Percentiles rank a stretch among this genome's conserved stretches.
Conservation (phyloP, 495 filamentous ascomycete species). For the Parathielavia hyrcaniae region DNA sequence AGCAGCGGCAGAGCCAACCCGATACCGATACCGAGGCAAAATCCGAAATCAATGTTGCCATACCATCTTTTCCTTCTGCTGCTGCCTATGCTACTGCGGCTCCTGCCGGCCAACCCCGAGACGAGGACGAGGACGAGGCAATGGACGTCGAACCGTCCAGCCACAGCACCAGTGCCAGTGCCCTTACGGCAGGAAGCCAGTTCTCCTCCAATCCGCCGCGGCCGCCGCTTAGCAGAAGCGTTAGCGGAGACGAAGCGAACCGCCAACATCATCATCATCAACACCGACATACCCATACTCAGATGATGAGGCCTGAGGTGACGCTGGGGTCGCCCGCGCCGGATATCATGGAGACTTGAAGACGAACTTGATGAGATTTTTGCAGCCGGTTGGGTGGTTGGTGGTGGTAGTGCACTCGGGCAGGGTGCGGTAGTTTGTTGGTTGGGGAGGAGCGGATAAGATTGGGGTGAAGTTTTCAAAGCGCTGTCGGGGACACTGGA, state of each 20-base stretch:
- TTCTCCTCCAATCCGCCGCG: not conserved
- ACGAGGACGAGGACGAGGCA: constrained; percentile 1
- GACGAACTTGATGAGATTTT: not conserved
- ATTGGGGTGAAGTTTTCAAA: too few species aligned
- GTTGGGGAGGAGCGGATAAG: too few species aligned
- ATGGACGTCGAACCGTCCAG: constrained; percentile 21
- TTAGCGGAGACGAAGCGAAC: not conserved
- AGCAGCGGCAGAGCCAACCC: not conserved
- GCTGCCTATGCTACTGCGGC: not conserved
- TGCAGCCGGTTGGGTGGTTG: not conserved
- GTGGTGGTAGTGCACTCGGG: too few species aligned
- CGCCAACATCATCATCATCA: not conserved
- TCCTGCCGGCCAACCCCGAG: not conserved
- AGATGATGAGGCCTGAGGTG: constrained; percentile 22
- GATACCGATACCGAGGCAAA: constrained; percentile 8
- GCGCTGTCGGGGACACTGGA: not conserved
- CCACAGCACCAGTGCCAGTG: constrained; percentile 6
- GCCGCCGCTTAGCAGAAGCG: not conserved
- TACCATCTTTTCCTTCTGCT: not conserved
- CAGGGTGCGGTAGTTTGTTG: too few species aligned
- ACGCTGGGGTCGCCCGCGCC: constrained; percentile 31
- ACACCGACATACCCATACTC: not conserved
- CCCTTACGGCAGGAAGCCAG: constrained; percentile 4
- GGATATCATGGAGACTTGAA: constrained; percentile 29
- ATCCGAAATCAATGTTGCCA: constrained; percentile 21